Conservation (phyloP, 352 stramenopile genomes). For the Globisporangium nagaii region DNA sequence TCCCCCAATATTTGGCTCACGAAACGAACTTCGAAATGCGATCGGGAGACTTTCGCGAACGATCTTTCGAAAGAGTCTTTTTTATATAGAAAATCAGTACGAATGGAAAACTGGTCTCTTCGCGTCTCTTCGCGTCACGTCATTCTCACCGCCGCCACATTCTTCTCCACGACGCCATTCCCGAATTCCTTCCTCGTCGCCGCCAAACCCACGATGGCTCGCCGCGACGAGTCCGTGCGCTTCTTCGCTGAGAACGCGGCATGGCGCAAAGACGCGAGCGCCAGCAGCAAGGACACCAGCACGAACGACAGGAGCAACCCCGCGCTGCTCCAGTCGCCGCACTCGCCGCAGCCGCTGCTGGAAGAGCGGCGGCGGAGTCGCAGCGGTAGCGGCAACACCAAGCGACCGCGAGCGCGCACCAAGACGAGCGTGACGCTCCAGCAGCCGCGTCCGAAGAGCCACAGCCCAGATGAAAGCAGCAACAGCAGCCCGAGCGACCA, state of each 20-base stretch:
- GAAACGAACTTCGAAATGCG: no score
- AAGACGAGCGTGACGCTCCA: neutral
- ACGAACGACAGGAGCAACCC: neutral
- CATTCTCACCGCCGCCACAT: no score
- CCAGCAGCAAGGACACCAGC: neutral
- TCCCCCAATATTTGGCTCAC: no score
- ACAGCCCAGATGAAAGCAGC: neutral
- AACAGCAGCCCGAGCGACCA: neutral
- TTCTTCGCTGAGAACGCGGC: neutral
- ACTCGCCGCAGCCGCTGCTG: constrained; percentile 3
- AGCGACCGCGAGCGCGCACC: neutral
- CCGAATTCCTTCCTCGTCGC: no score
- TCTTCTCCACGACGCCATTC: no score
- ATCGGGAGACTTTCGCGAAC: no score
- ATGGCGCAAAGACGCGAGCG: neutral
- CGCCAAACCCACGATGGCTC: no score
- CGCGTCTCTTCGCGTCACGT: no score
- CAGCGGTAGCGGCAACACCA: neutral
- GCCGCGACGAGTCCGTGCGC: neutral
- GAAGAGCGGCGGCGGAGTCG: constrained; percentile 1
- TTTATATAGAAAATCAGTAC: no score
- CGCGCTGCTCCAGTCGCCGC: constrained; percentile 1
- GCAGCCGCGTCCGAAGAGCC: no score
- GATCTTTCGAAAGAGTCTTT: no score
- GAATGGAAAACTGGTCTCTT: no score